Percentiles rank a stretch among this genome's conserved stretches.
These are phyloP conservation scores for Eutreptiella sp. DNA, from an alignment of 208 protist genomes.

Conservation along the genomic window DNA sequence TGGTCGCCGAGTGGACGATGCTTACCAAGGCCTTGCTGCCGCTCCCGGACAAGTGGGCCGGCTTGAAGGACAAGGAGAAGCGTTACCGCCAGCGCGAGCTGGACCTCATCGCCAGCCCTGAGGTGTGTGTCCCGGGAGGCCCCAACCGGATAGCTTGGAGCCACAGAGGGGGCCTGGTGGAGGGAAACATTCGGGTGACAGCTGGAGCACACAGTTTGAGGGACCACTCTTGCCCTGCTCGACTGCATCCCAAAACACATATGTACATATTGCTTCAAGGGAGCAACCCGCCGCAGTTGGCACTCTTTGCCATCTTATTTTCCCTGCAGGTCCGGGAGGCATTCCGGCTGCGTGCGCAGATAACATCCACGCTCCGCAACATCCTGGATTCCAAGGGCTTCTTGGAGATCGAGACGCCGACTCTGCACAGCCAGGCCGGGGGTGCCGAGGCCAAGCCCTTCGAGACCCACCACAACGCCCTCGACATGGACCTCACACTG, in stretches of 20 bases:
- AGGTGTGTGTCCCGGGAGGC: too few relatives aligned
- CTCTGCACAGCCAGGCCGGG: slow-evolving; percentile 69
- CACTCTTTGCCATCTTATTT: too few relatives aligned
- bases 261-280: too few relatives aligned
- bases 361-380: slow-evolving; percentile 52
- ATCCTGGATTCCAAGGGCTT: slow-evolving; percentile 66
- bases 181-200: too few relatives aligned
- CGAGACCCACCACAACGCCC: slow-evolving; percentile 77
- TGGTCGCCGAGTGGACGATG: slow-evolving; percentile 46
- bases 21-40: slow-evolving; percentile 23
- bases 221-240: too few relatives aligned
- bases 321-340: slow-evolving; percentile 42
- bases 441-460: slow-evolving; percentile 84
- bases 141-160: too few relatives aligned
- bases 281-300: too few relatives aligned
- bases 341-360: slow-evolving; percentile 55
- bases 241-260: too few relatives aligned
- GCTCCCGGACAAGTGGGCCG: neutral
- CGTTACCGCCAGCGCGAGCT: slow-evolving; percentile 75
- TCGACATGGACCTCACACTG: slow-evolving; percentile 62
- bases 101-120: slow-evolving; percentile 70
- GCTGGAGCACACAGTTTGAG: too few relatives aligned
- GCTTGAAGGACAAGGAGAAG: slow-evolving; percentile 58
- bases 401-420: slow-evolving; percentile 87
- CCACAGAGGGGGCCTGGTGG: too few relatives aligned